These are phyloP conservation scores for Hypoxylon cercidicola DNA, from an alignment of 495 filamentous ascomycete genomes.

Conservation along the genomic window DNA sequence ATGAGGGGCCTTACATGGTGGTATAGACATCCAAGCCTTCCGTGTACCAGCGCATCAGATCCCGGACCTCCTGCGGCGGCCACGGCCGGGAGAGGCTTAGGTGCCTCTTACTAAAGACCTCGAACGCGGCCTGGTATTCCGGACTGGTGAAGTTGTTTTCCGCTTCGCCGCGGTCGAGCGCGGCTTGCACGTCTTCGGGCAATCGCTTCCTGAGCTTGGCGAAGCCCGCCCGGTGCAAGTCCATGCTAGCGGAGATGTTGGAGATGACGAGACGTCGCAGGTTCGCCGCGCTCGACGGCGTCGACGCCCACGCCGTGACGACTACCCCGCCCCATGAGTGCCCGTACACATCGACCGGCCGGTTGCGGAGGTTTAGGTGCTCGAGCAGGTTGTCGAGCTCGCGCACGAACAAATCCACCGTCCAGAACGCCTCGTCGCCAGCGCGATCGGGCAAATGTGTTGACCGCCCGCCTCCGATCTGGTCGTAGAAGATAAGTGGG, in stretches of 20 bases:
- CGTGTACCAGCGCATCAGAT: constrained; percentile 32
- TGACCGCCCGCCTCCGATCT: constrained; percentile 59
- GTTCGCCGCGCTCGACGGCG: constrained; percentile 35
- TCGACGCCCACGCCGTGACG: constrained; percentile 48
- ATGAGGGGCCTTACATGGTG: constrained; percentile 50
- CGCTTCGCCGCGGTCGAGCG: constrained; percentile 33
- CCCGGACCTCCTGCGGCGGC: constrained; percentile 45
- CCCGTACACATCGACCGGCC: constrained; percentile 56
- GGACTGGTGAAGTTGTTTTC: constrained; percentile 45
- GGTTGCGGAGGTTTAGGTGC: constrained; percentile 48
- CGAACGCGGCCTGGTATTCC: constrained; percentile 57
- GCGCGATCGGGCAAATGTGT: constrained; percentile 57
- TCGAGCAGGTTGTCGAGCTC: constrained; percentile 62
- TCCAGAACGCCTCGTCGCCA: constrained; percentile 59
- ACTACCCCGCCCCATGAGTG: constrained; percentile 66
- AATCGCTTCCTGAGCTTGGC: constrained; percentile 26
- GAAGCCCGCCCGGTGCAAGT: constrained; percentile 23
- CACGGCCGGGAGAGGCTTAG: constrained; percentile 52
- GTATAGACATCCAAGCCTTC: constrained; percentile 56
- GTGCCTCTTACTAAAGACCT: constrained; percentile 54
- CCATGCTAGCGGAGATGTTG: constrained; percentile 42
- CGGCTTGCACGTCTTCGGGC: constrained; percentile 29
- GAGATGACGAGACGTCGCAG: constrained; percentile 38
- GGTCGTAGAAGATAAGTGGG: constrained; percentile 64
- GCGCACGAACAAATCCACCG: constrained; percentile 53